phyloP scores from a whole-genome alignment of 2,329 filamentous ascomycete genomes.

The Madurella fahalii region DNA sequence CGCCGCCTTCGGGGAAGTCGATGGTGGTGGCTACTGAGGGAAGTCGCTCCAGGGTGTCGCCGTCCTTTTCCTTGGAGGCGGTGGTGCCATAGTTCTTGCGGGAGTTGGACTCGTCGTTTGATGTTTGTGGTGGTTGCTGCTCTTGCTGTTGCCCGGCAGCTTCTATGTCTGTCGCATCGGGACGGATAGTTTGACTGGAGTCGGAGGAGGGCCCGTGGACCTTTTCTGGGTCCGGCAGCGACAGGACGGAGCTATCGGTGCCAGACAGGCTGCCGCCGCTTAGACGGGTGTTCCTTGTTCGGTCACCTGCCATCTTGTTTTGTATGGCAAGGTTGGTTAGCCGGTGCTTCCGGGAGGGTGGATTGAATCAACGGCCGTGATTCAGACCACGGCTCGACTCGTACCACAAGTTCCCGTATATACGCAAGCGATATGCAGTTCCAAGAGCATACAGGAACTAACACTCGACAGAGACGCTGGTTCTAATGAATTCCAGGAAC shows the following conservation, averaged over 20 bases:
- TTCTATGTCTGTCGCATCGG: not conserved
- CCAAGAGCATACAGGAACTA: no score
- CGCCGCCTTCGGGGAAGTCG: slow-evolving; percentile 69
- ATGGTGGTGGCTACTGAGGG: slow-evolving; percentile 23
- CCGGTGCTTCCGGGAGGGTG: not conserved
- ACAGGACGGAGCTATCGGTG: slow-evolving; percentile 2
- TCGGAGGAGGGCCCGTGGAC: not conserved
- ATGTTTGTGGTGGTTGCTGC: not conserved
- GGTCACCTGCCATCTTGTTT: slow-evolving; percentile 1
- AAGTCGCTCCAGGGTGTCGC: slow-evolving; percentile 11
- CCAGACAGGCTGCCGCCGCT: slow-evolving; percentile 1
- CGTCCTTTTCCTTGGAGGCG: not conserved
- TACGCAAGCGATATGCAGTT: no score
- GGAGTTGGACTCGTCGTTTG: not conserved
- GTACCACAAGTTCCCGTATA: no score
- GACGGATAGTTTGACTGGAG: not conserved
- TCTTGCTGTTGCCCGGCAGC: not conserved
- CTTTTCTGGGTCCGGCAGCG: slow-evolving; percentile 5
- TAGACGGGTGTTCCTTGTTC: slow-evolving; percentile 1
- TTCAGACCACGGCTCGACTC: no score
- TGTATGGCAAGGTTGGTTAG: not conserved
- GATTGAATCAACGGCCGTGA: not conserved
- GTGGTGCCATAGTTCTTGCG: slow-evolving; percentile 1
- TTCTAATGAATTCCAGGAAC: no score
- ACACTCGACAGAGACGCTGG: no score